Conservation (phyloP, 148 eudicot genomes). For the Tetragonia tetragonoides region DNA sequence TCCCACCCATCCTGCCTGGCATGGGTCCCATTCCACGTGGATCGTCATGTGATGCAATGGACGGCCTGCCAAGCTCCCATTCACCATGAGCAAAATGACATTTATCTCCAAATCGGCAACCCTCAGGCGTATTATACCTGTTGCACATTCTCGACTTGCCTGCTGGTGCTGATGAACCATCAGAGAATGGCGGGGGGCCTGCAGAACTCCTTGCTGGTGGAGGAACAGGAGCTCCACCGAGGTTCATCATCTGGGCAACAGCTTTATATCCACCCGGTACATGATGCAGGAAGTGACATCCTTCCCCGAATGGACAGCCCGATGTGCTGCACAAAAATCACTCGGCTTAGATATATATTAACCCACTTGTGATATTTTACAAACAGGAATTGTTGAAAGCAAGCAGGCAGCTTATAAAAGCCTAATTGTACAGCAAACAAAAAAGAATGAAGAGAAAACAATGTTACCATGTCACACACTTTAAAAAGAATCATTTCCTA, state of each 20-base stretch:
- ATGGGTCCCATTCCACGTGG: slow-evolving; percentile 54
- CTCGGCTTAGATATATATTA: neutral
- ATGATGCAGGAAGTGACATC: slow-evolving; percentile 80
- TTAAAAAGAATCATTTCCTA: too few relatives aligned
- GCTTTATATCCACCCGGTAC: slow-evolving; percentile 86
- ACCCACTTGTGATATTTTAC: neutral
- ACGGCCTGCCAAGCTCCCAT: slow-evolving; percentile 79
- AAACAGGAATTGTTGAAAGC: too few relatives aligned
- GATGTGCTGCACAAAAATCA: slow-evolving; percentile 56
- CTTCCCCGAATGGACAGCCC: slow-evolving; percentile 90
- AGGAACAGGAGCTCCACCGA: slow-evolving; percentile 40
- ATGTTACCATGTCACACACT: too few relatives aligned
- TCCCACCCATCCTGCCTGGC: slow-evolving; percentile 45
- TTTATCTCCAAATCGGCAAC: slow-evolving; percentile 83
- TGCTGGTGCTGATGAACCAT: slow-evolving; percentile 45
- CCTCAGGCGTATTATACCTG: slow-evolving; percentile 68
- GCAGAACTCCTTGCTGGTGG: slow-evolving; percentile 41
- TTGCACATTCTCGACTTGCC: slow-evolving; percentile 68
- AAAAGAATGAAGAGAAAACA: too few relatives aligned
- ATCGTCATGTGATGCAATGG: slow-evolving; percentile 44
- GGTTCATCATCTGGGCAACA: slow-evolving; percentile 65
- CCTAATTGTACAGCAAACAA: too few relatives aligned
- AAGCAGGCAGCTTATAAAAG: too few relatives aligned
- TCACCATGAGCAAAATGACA: slow-evolving; percentile 91
- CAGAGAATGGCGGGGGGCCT: slow-evolving; percentile 47